Evolutionary conservation across 805 yeast species (phyloP), one percentile per base, ranked within the genome.

Genomic region (Kuraishia capsulata): DNA sequence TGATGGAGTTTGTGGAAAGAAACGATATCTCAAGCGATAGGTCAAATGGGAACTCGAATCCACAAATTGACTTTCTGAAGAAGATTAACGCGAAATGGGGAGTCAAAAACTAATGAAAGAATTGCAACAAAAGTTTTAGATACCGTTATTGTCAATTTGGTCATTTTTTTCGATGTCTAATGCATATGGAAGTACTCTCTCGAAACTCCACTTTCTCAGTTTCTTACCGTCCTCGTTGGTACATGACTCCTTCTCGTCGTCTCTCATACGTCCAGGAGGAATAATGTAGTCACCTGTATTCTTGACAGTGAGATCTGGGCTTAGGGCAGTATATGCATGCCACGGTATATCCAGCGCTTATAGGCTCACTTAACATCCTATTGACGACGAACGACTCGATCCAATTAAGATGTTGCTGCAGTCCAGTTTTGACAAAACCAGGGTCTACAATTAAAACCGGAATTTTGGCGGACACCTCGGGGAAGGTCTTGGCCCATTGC

Each of bases 1-100:
- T 75, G 13, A 29, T 64, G 33, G 80, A 73, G 24, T 75, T 71
- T 46, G 62, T 67, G 11, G 67, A 67, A 39, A 58, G 79, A 36
- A 66, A 66, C 45, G 71, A 67, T 44, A n/a, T 54, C 76, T 71
- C 37, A 47, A 52, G 29, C n/a, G n/a, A n/a, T n/a, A 10, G 29
- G 13, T 25, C 13, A 25, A 37, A 46, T 17, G 40, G 30, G 44
- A 20, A 65, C 54, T n/a, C 52, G 45, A 43, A 41, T 35, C 43
- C 56, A 13, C 56, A 58, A 30, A 37, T 51, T 45, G 55, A 56
- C 17, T 41, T 47, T 23, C 36, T 57, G 26, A 51, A 53, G 39
- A 48, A 49, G 34, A 35, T 58, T 29, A 58, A 59, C 37, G 51
- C 49, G 20, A 56, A 57, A 43, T 59, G 61, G 62, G 59, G 60